Evolutionary conservation across 2,329 filamentous ascomycete genomes (phyloP).

Genomic region (Epichloe amarillans): DNA sequence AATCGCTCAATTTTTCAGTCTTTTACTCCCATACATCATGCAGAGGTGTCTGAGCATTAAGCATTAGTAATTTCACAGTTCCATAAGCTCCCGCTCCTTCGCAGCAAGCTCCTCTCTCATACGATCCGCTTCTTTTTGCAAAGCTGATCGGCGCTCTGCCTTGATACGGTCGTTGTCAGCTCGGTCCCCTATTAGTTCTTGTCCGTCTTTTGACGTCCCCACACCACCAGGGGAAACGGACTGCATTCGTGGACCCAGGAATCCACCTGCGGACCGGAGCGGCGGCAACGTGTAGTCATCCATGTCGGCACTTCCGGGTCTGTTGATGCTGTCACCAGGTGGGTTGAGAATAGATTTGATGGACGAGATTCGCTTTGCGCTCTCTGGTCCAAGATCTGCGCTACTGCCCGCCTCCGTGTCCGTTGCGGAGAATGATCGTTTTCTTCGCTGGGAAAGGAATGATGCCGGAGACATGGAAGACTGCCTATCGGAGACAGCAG

Average conservation of each 20-base stretch:
- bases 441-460: slow-evolving; percentile 45
- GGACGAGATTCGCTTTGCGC: slow-evolving; percentile 52
- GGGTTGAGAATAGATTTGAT: slow-evolving; percentile 67
- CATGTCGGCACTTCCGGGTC: slow-evolving; percentile 21
- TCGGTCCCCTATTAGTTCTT: slow-evolving; percentile 15
- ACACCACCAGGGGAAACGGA: slow-evolving; percentile 18
- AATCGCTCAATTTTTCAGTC: not conserved
- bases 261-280: slow-evolving; percentile 27
- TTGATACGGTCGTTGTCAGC: slow-evolving; percentile 37
- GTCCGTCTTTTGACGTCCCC: not conserved
- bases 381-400: slow-evolving; percentile 29
- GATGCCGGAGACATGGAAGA: slow-evolving; percentile 47
- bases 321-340: slow-evolving; percentile 11
- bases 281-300: slow-evolving; percentile 28
- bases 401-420: slow-evolving; percentile 34
- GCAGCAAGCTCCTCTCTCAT: slow-evolving; percentile 61
- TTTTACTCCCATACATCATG: not conserved
- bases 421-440: slow-evolving; percentile 52
- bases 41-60: not conserved
- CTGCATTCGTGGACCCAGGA: not conserved
- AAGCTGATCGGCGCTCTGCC: slow-evolving; percentile 48
- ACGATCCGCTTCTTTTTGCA: slow-evolving; percentile 60
- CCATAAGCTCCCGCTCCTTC: slow-evolving; percentile 57
- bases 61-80: slow-evolving; percentile 15
- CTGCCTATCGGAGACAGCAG: slow-evolving; percentile 32